These are phyloP conservation scores for Mucor circinelloides DNA, from an alignment of 371 early-diverging fungal genomes.

Conservation along the genomic window DNA sequence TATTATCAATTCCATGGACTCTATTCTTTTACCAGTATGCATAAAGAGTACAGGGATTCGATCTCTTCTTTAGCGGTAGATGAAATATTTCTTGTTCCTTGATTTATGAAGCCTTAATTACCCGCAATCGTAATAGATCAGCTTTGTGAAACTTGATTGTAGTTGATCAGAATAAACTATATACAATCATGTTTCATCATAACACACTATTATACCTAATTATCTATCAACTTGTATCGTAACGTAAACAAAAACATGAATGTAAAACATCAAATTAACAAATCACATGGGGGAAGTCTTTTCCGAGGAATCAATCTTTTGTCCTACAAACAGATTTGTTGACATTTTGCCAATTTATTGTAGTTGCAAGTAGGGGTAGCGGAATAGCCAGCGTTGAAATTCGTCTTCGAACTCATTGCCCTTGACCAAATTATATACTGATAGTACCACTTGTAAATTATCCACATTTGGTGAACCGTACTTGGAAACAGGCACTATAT, in stretches of 20 bases:
- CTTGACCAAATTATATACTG: constrained; percentile 3
- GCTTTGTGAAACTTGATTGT: not conserved
- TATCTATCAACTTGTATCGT: not conserved
- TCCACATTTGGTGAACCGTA: not conserved
- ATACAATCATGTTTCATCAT: not conserved
- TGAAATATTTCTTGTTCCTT: not conserved
- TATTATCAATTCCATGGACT: not conserved
- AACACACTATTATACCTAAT: not conserved
- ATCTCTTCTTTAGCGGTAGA: too few relatives aligned
- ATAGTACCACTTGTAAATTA: not conserved
- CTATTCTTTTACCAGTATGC: not conserved
- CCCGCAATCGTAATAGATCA: not conserved
- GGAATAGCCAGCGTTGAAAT: not conserved
- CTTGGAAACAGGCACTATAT: constrained; percentile 5
- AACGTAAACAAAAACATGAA: not conserved
- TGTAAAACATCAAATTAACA: not conserved
- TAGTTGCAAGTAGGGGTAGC: not conserved
- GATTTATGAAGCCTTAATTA: not conserved
- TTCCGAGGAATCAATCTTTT: not conserved
- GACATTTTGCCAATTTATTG: not conserved
- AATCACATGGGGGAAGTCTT: not conserved
- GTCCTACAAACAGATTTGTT: not conserved
- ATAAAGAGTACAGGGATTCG: not conserved
- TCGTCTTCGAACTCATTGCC: not conserved
- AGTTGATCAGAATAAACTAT: not conserved